Evolutionary conservation across 2,329 filamentous ascomycete genomes (phyloP).

Genomic region (Beauveria scarabaeidicola): DNA sequence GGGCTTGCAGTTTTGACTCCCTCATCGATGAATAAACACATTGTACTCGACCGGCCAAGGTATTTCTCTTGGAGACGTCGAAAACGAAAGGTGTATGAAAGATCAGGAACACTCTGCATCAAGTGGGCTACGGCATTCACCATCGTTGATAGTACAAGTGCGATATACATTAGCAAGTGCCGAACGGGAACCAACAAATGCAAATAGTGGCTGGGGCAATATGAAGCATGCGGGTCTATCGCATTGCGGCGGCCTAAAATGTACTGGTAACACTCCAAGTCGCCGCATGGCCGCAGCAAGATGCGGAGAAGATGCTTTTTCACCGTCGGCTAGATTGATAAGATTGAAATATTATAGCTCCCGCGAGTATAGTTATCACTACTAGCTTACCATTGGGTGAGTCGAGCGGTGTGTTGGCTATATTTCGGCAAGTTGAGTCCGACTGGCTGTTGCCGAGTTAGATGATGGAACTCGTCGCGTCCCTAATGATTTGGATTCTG

Average conservation of each 20-base stretch:
- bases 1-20: background rate
- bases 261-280: background rate
- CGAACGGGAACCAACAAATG: background rate
- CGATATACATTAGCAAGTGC: background rate
- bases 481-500: background rate
- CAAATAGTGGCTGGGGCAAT: background rate
- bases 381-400: background rate
- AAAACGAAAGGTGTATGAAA: background rate
- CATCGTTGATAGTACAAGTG: background rate
- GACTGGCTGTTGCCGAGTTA: background rate
- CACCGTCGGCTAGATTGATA: background rate
- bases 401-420: background rate
- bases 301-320: background rate
- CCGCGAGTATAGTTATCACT: background rate
- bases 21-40: background rate
- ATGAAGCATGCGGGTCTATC: background rate
- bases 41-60: background rate
- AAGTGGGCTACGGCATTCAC: too few relatives aligned
- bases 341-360: background rate
- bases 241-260: background rate
- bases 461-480: background rate
- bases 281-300: background rate
- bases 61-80: background rate
- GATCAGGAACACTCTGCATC: too few relatives aligned
- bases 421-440: background rate